phyloP scores from a whole-genome alignment of 2,329 filamentous ascomycete species.

The Colletotrichum costaricense region DNA sequence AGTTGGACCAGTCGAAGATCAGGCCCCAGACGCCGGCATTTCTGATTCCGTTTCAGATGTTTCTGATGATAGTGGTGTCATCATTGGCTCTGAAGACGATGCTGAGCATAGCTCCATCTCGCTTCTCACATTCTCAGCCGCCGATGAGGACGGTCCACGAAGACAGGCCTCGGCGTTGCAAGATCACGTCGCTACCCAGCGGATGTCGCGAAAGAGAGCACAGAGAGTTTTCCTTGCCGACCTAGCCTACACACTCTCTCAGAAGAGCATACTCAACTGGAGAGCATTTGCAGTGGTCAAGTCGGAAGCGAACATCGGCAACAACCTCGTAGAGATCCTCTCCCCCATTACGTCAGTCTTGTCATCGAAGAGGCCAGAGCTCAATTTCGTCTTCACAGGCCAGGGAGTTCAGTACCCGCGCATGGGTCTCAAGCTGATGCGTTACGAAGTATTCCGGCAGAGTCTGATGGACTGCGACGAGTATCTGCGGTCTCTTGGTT shows the following conservation, averaged over 20 bases:
- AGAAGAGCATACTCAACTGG: not conserved
- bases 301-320: not conserved
- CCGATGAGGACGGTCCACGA: no score
- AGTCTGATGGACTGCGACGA: slow-evolving; percentile 45
- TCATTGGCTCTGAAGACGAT: no score
- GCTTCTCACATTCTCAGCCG: no score
- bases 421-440: slow-evolving; percentile 55
- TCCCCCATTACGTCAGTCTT: not conserved
- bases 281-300: slow-evolving; percentile 1
- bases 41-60: no score
- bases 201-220: not conserved
- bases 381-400: slow-evolving; percentile 56
- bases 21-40: no score
- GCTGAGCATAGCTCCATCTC: no score
- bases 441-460: slow-evolving; percentile 53
- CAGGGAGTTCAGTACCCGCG: slow-evolving; percentile 55
- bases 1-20: no score
- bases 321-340: not conserved
- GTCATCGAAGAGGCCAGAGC: slow-evolving; percentile 38
- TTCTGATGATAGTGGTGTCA: no score
- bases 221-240: not conserved
- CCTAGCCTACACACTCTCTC: not conserved
- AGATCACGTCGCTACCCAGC: no score
- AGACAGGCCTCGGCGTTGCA: no score
- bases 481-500: slow-evolving; percentile 37